Base-by-base conservation (phyloP, 2,329 filamentous ascomycete species). In the Alternaria gansuensis region DNA sequence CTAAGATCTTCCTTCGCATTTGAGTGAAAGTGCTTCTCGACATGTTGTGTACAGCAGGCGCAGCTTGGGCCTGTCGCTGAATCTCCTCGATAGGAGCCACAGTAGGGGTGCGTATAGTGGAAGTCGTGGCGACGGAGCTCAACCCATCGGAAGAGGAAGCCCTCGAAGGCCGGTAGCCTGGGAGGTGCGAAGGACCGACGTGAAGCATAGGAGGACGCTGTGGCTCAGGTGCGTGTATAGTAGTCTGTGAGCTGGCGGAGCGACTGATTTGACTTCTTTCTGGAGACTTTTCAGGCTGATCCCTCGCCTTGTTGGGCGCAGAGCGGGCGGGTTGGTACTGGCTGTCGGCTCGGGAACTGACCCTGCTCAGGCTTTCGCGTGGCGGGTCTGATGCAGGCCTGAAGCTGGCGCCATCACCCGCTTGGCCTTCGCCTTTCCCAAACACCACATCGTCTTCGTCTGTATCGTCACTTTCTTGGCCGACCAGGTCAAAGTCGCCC, bases 1-100 rank as follows among this genome's bases (percentile, higher is more conserved):
- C 96, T 44, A 98, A 81, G 7, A 99, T 89, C 72, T 94, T 93
- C 70, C 92, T 91, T 62, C 90, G 88, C 82, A 97, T 90, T 67
- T 90, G 89, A 49, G 76, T 71, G 29, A 76, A 70, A 4, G 73
- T 65, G 34, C 62, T 74, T 23, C 65, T 72, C 13, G 81, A 80
- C 53, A 84, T 74, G 62, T 78, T 78, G 56, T 75, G 70, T 31
- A 60, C 58, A 5, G 73, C 75, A 23, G 68, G 59, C 4, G 57
- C 65, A 5, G 57, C 49, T 10, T 67, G 63, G 7, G 58, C 54
- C 26, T 67, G 66, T 11, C 68, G 68, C 43, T 70, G 68, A 4
- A 73, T 60, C 49, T 77, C 71, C 21, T 75, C 69, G 34, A 78
- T 75, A 3, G 73, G 68, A 14, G 71, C 54, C 33, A 75, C 66